A percentile compares a stretch with the other conserved stretches of the same genome.
phyloP scores from a whole-genome alignment of 176 grass and related monocot species.

The Areca catechu region DNA sequence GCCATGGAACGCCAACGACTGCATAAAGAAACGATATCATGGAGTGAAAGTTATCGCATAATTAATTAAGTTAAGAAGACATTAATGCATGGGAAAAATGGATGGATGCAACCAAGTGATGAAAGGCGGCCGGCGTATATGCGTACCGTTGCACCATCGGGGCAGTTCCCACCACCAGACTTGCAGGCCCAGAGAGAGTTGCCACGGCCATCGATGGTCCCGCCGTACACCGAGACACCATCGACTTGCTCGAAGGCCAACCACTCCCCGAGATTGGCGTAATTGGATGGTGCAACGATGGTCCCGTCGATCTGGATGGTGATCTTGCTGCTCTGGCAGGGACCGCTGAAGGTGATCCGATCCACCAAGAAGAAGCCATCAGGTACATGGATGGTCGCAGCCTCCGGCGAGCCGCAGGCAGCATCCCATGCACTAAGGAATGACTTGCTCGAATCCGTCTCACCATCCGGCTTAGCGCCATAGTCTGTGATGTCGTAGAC shows the following conservation, averaged over 20 bases:
- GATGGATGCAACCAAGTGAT: too few species aligned
- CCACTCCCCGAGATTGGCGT: conserved; percentile 32
- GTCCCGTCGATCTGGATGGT: conserved; percentile 49
- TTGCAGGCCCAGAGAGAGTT: conserved; percentile 63
- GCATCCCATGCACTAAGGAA: conserved; percentile 60
- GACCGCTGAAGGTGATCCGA: conserved; percentile 43
- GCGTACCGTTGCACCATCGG: conserved; percentile 38
- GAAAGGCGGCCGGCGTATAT: too few species aligned
- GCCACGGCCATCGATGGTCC: conserved; percentile 65
- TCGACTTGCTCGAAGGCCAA: conserved; percentile 58
- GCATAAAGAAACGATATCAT: background rate
- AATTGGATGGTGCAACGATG: conserved; percentile 35
- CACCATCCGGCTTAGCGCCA: conserved; percentile 52
- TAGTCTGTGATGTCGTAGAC: conserved; percentile 51
- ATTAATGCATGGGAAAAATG: too few species aligned
- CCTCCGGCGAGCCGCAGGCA: conserved; percentile 50
- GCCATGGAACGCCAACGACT: conserved; percentile 72
- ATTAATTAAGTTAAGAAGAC: too few species aligned
- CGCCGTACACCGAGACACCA: conserved; percentile 55
- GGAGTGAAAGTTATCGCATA: too few species aligned
- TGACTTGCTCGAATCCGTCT: conserved; percentile 37
- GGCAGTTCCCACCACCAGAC: conserved; percentile 18
- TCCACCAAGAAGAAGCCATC: conserved; percentile 42
- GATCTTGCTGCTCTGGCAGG: conserved; percentile 44
- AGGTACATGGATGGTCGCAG: conserved; percentile 52